Base-by-base conservation (phyloP, 331 rosid species). In the Dryas integrifolia region DNA sequence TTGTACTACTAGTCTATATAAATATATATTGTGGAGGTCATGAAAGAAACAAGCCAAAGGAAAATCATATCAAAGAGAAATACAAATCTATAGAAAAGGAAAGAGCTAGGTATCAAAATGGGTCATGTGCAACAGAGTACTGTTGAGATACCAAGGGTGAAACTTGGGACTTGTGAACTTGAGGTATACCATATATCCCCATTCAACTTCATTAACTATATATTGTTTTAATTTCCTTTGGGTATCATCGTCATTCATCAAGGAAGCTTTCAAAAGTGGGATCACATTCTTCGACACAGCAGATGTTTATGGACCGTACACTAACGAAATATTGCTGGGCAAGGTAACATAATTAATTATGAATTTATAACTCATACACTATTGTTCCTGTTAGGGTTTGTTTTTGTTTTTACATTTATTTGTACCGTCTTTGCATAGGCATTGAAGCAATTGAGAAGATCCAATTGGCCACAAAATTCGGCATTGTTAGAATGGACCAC, bases 221-320 rank as follows among this genome's bases (percentile, higher is more conserved):
- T 30, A 30, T 30, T 1, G 35, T 30, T 14, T 44, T 45, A n/a
- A 44, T 44, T 70, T 45, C 38, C 59, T 18, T 48, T 15, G 39
- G 39, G 12, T 30, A 30, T 30, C 35, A 30, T 30, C 35, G 0
- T 30, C 35, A 30, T 30, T 30, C 35, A 30, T 30, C 80, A 86
- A 85, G 55, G 41, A 85, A 39, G 89, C 86, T n/a, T 91, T 86
- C 82, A 75, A 38, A 62, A 81, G 77, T 57, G 93, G 94, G 13
- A 80, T 90, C 74, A 90, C 90, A n/a, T 88, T 88, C 79, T 90
- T 88, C 56, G 95, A 90, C 14, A 83, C 92, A 1, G 46, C 92
- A 1, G 90, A 91, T 71, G 2, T 80, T 30, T 91, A 87, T 72
- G 95, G 86, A 46, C 38, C 77, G 2, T 74, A 77, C 65, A 16